Conservation (phyloP, 345 rosid species). For the Luvunga scandens region DNA sequence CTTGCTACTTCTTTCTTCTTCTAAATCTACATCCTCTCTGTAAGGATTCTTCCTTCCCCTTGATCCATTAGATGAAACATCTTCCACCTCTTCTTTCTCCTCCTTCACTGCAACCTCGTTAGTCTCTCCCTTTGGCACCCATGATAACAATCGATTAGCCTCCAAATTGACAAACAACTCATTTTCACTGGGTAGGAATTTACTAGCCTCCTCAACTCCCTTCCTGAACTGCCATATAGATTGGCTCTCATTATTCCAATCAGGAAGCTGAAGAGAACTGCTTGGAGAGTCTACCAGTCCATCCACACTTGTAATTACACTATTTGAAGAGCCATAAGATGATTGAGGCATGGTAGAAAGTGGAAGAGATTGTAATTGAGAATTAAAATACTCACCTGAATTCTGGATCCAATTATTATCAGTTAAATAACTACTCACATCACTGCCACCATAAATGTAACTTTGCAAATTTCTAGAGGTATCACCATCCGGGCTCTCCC, state of each 20-base stretch:
- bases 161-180: slow-evolving; percentile 40
- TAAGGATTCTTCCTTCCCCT: slow-evolving; percentile 53
- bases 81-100: slow-evolving; percentile 30
- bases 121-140: slow-evolving; percentile 18
- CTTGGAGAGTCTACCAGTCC: slow-evolving; percentile 52
- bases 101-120: slow-evolving; percentile 29
- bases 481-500: slow-evolving; percentile 31
- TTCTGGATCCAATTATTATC: slow-evolving; percentile 26
- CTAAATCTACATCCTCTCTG: slow-evolving; percentile 41
- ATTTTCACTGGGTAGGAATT: slow-evolving; percentile 51
- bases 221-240: slow-evolving; percentile 69
- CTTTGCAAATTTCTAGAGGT: slow-evolving; percentile 24
- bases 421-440: slow-evolving; percentile 17
- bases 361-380: slow-evolving; percentile 24
- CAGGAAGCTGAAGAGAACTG: slow-evolving; percentile 35
- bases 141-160: slow-evolving; percentile 12
- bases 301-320: slow-evolving; percentile 38
- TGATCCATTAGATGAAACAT: slow-evolving; percentile 19
- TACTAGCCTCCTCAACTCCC: slow-evolving; percentile 78
- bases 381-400: slow-evolving; percentile 29
- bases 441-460: slow-evolving; percentile 7
- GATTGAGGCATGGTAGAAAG: slow-evolving; percentile 37
- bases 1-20: slow-evolving; percentile 77
- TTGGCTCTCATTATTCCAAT: slow-evolving; percentile 44
- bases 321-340: slow-evolving; percentile 48